A percentile compares a stretch with the other conserved stretches of the same genome.
These are phyloP conservation scores for Apiospora koreana DNA, from an alignment of 2,329 filamentous ascomycete species.

Conservation along the genomic window DNA sequence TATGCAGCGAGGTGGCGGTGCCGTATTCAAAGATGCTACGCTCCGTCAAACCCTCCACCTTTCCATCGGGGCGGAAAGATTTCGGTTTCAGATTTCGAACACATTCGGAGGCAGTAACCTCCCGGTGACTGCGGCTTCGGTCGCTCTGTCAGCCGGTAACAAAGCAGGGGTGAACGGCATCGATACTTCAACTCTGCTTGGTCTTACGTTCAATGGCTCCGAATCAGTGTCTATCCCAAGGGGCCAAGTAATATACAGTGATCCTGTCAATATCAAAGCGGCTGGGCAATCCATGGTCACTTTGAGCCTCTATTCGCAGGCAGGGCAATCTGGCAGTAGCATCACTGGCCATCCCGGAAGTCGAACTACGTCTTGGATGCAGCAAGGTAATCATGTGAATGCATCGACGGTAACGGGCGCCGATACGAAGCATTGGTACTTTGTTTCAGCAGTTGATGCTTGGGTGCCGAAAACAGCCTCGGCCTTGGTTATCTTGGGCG, in stretches of 20 bases:
- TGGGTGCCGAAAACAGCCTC: conserved; percentile 45
- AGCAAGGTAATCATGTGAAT: conserved; percentile 56
- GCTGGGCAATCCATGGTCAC: conserved; percentile 53
- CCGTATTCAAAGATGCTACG: conserved; percentile 62
- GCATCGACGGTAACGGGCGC: conserved; percentile 46
- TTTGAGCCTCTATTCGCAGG: conserved; percentile 58
- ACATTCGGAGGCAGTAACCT: conserved; percentile 63
- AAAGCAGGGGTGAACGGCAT: conserved; percentile 55
- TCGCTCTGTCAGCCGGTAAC: conserved; percentile 57
- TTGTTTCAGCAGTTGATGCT: conserved; percentile 60
- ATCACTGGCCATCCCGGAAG: conserved; percentile 68
- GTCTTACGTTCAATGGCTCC: conserved; percentile 60
- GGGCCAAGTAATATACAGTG: conserved; percentile 60
- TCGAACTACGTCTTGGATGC: conserved; percentile 62
- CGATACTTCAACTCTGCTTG: conserved; percentile 50
- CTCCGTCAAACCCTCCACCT: conserved; percentile 67
- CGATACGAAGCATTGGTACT: conserved; percentile 53
- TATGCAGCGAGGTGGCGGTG: conserved; percentile 35
- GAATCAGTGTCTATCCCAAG: conserved; percentile 52
- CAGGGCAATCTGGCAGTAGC: conserved; percentile 55
- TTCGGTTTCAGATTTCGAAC: conserved; percentile 67
- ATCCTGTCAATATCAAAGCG: conserved; percentile 58
- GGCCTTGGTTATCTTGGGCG: conserved; percentile 57
- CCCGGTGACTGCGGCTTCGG: conserved; percentile 58
- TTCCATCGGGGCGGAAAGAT: conserved; percentile 54